These are phyloP conservation scores for Pezicula neosporulosa DNA, from an alignment of 2,329 filamentous ascomycete species.

Conservation along the genomic window DNA sequence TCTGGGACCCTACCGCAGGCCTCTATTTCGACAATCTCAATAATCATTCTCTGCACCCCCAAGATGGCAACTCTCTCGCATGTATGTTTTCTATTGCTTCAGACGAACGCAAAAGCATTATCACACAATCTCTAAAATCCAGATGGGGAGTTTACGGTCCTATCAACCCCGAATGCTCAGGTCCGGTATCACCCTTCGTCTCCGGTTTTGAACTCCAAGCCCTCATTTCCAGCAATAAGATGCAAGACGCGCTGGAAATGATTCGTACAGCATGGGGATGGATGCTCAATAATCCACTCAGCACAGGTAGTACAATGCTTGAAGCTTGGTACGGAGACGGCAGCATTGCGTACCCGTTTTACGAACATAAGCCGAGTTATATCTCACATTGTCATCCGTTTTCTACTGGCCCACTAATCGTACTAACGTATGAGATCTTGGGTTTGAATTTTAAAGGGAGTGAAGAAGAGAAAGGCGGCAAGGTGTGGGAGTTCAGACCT, in stretches of 20 bases:
- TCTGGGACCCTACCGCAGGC: constrained; percentile 39
- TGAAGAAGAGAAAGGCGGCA: background rate
- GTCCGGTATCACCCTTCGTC: constrained; percentile 34
- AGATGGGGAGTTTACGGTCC: constrained; percentile 3
- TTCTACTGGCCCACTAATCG: background rate
- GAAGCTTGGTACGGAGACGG: background rate
- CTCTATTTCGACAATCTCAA: constrained; percentile 46
- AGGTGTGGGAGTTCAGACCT: background rate
- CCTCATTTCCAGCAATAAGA: background rate
- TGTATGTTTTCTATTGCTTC: constrained; percentile 28
- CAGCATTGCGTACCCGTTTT: background rate
- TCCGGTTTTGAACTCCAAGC: constrained; percentile 21
- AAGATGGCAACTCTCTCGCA: constrained; percentile 48
- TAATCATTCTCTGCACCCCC: constrained; percentile 40
- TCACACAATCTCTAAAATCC: background rate
- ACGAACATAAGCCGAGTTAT: background rate
- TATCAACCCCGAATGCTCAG: constrained; percentile 17
- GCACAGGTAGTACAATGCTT: background rate
- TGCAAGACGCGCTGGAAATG: background rate
- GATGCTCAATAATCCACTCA: background rate
- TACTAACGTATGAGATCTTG: background rate
- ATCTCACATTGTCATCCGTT: constrained; percentile 1
- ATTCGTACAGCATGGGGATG: background rate
- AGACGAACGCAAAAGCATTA: background rate
- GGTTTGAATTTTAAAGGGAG: background rate